Evolutionary conservation across 108 stramenopile species (phyloP).

Genomic region (Epithemia pelagica): DNA sequence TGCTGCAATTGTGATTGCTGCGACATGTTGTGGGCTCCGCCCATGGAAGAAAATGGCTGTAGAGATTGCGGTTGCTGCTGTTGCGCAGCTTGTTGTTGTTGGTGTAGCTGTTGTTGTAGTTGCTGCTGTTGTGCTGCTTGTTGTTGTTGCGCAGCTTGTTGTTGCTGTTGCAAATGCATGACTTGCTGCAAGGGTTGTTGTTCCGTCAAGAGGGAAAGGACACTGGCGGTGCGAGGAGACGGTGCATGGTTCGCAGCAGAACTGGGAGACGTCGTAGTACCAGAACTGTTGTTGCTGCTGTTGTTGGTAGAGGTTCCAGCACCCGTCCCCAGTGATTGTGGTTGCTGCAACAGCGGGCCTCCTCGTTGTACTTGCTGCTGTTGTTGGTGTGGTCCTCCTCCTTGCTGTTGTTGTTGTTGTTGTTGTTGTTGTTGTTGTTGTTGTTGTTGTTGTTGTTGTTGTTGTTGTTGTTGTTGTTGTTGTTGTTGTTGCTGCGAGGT

Average conservation of each 20-base stretch:
- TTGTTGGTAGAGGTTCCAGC: background rate
- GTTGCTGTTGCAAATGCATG: background rate
- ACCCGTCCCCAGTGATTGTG: background rate
- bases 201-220: background rate
- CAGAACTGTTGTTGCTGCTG: background rate
- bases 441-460: background rate
- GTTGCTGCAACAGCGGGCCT: background rate
- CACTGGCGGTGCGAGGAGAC: background rate
- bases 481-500: background rate
- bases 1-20: background rate
- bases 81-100: no score
- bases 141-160: background rate
- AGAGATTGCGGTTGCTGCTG: background rate
- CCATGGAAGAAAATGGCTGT: background rate
- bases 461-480: background rate
- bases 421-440: background rate
- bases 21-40: background rate
- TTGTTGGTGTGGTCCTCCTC: background rate
- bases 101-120: background rate
- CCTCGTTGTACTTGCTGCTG: background rate
- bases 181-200: background rate
- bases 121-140: background rate
- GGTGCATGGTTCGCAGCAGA: background rate
- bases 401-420: background rate
- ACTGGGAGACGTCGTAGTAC: background rate